Conservation (phyloP, 139 green algal species). For the Pseudopediastrum boryanum region DNA sequence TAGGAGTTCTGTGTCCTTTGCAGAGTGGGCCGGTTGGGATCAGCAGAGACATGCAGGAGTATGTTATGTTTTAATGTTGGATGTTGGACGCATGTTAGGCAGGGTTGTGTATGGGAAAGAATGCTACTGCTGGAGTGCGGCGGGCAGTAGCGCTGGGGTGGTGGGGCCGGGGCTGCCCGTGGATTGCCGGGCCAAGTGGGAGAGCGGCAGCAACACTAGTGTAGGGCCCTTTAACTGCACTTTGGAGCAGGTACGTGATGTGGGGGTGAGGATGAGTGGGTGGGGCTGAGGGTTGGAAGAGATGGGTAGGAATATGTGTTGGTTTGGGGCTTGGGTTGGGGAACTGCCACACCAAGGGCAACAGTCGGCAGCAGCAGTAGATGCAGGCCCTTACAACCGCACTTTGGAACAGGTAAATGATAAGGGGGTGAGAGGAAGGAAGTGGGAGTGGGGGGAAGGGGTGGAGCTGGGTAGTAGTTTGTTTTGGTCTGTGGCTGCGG, state of each 20-base stretch:
- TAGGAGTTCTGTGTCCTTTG: too few relatives aligned
- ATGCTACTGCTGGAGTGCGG: constrained; percentile 32
- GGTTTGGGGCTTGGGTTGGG: too few relatives aligned
- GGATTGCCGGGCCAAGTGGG: background rate
- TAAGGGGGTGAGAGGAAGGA: too few relatives aligned
- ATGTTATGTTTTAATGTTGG: background rate
- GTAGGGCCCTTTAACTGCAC: constrained; percentile 31
- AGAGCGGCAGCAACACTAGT: background rate
- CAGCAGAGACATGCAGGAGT: too few relatives aligned
- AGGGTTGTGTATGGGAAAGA: background rate
- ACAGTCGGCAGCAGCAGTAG: constrained; percentile 3
- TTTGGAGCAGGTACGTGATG: constrained; percentile 11
- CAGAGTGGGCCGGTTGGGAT: too few relatives aligned
- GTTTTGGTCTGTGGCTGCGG: too few relatives aligned
- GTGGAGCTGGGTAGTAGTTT: background rate
- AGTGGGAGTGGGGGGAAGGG: too few relatives aligned
- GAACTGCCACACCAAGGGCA: background rate
- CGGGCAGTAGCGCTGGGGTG: too few relatives aligned
- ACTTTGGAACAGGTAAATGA: too few relatives aligned
- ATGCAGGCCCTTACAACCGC: too few relatives aligned
- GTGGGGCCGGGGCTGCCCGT: background rate
- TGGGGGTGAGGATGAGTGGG: background rate
- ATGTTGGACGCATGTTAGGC: background rate
- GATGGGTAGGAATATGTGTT: too few relatives aligned
- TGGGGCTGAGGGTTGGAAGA: background rate